Evolutionary conservation across 768 basidiomycete genomes (phyloP).

Genomic region (Neoboletus brunneissimus): DNA sequence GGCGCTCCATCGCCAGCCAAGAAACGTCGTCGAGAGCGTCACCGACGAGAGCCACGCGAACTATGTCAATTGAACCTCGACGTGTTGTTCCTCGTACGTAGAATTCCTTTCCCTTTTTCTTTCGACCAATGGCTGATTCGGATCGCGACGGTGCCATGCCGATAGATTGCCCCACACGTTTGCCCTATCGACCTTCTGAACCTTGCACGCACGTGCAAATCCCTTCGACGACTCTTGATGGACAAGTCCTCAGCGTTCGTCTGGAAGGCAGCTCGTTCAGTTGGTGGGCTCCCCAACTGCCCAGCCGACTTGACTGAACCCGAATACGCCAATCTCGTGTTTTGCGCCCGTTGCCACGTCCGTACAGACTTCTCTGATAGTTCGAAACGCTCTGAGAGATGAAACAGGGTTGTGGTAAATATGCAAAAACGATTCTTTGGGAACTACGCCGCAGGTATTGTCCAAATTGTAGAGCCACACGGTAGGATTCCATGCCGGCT

Average conservation of each 20-base stretch:
- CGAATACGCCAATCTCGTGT: constrained; percentile 43
- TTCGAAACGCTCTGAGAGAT: background rate
- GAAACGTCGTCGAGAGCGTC: background rate
- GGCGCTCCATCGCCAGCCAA: background rate
- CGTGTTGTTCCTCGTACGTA: constrained; percentile 15
- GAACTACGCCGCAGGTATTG: background rate
- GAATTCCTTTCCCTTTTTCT: no score
- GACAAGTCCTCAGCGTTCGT: no score
- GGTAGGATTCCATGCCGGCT: background rate
- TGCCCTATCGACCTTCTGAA: no score
- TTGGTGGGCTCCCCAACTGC: constrained; percentile 36
- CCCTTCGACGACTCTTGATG: no score
- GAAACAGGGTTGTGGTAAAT: background rate
- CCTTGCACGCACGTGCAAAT: no score
- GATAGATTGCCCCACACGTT: no score
- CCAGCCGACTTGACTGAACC: constrained; percentile 43
- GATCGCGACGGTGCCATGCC: no score
- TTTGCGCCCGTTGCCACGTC: constrained; percentile 16
- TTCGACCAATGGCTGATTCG: no score
- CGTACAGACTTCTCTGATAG: background rate
- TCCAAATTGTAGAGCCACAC: background rate
- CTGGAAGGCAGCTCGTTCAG: no score
- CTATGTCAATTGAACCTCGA: constrained; percentile 13
- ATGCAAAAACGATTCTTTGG: background rate
- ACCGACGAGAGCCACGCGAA: background rate